These are phyloP conservation scores for Russula dissimulans DNA, from an alignment of 768 basidiomycete genomes.

Conservation along the genomic window DNA sequence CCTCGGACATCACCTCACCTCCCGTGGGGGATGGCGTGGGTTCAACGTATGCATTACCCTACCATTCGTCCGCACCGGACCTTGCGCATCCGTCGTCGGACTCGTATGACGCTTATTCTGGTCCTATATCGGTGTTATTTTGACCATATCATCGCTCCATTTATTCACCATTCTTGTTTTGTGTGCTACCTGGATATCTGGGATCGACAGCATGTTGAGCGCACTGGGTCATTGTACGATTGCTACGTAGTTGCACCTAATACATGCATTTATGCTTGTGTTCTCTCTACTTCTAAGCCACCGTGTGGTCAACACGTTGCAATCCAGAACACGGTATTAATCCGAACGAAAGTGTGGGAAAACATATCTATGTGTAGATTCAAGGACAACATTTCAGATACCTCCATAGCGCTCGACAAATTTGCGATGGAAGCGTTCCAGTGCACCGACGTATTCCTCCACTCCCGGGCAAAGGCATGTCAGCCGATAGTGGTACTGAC, in stretches of 20 bases:
- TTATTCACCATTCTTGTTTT: constrained; percentile 9
- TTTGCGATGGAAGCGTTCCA: constrained; percentile 64
- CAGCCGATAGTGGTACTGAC: constrained; percentile 83
- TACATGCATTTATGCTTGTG: background rate
- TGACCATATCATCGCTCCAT: constrained; percentile 7
- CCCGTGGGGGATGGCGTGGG: background rate
- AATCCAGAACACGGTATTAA: too few species aligned
- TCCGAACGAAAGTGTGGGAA: too few species aligned
- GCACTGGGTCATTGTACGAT: constrained; percentile 12
- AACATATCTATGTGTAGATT: too few species aligned
- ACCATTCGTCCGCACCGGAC: constrained; percentile 1
- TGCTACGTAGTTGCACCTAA: constrained; percentile 3
- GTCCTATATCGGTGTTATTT: constrained; percentile 10
- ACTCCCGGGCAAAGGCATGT: constrained; percentile 94
- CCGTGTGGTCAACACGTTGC: too few species aligned
- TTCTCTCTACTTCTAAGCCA: background rate
- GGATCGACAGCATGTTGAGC: background rate
- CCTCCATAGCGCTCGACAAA: constrained; percentile 45
- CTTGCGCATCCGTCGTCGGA: constrained; percentile 6
- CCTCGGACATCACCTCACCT: background rate
- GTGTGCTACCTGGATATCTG: background rate
- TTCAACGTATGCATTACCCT: constrained; percentile 1
- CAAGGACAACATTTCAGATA: background rate
- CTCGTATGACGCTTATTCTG: constrained; percentile 8
- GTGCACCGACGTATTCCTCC: constrained; percentile 80